Base-by-base conservation (phyloP, 805 yeast genomes). In the Ogataea paradorogensis region DNA sequence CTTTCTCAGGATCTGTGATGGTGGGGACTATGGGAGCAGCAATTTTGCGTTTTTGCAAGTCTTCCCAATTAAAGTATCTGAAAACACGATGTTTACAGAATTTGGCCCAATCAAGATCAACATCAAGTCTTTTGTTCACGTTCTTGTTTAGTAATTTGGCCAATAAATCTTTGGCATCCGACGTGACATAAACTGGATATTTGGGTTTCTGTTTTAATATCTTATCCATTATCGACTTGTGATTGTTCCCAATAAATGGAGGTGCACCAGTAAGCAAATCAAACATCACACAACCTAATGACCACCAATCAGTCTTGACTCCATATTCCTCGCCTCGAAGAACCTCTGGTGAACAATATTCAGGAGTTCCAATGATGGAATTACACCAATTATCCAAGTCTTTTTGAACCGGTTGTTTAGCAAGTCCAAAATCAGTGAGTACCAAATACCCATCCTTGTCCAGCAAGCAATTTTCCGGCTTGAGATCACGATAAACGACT, bases 311-410 rank as follows among this genome's bases (percentile, higher is more conserved):
- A 15, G 88, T 93, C 13, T 77, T 70, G 42, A 72, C 77, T 43
- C 84, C 88, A 57, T 87, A 88, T 24, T 82, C 79, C 48, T 79
- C 73, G 20, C 95, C 95, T 31, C 76, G 75, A 15, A 87, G 61
- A 25, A 88, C 82, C 58, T 87, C 96, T 4, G 96, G 96, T 0
- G 95, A 95, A 79, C 88, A 82, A 54, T 82, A 83, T 56, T 83
- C 88, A 0, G 89, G 86, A 0, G 91, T 83, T 1, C 91, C 91
- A 30, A 82, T 74, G 45, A 83, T 68, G 7, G 84, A 75, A 27
- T 66, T 76, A 59, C 80, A 79, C 44, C 70, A 62, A 26, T 65
- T 65, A 8, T 61, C 67, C 24, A 45, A 66, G 41, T 33, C 41
- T 9, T 20, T 38, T 30, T 15, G 34, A 10, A 46, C 21, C 18